Percentiles rank a stretch among this genome's conserved stretches.
These are phyloP conservation scores for Turritis glabra DNA, from an alignment of 345 rosid species.

Conservation along the genomic window DNA sequence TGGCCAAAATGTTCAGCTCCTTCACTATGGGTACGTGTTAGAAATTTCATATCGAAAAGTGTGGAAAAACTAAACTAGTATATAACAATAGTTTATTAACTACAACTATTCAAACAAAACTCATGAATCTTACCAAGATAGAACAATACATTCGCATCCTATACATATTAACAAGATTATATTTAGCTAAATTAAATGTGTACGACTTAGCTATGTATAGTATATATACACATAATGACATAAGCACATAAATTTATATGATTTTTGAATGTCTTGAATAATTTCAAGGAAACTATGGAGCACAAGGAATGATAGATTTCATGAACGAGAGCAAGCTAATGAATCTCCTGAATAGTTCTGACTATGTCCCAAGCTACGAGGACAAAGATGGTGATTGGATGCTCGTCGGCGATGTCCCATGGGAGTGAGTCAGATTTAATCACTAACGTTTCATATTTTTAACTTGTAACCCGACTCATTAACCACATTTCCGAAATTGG, in stretches of 20 bases:
- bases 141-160: neutral
- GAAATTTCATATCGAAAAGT: neutral
- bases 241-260: conserved; percentile 24
- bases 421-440: conserved; percentile 73
- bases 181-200: neutral
- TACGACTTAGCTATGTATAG: neutral
- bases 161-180: neutral
- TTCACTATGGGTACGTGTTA: conserved; percentile 79
- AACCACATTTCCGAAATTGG: conserved; percentile 28
- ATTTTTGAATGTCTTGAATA: conserved; percentile 25
- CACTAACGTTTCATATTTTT: neutral
- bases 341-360: conserved; percentile 87
- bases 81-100: neutral
- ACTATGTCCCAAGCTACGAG: conserved; percentile 93
- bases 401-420: conserved; percentile 99
- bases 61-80: neutral
- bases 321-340: conserved; percentile 94
- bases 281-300: conserved; percentile 42
- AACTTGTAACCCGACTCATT: conserved; percentile 8
- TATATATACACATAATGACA: neutral
- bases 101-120: neutral
- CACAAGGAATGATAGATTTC: conserved; percentile 92
- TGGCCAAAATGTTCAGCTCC: conserved; percentile 94
- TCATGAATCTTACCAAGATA: neutral
- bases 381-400: conserved; percentile 99